These are phyloP conservation scores for Curvularia eragrostidis DNA, from an alignment of 2,329 filamentous ascomycete genomes.

Conservation along the genomic window DNA sequence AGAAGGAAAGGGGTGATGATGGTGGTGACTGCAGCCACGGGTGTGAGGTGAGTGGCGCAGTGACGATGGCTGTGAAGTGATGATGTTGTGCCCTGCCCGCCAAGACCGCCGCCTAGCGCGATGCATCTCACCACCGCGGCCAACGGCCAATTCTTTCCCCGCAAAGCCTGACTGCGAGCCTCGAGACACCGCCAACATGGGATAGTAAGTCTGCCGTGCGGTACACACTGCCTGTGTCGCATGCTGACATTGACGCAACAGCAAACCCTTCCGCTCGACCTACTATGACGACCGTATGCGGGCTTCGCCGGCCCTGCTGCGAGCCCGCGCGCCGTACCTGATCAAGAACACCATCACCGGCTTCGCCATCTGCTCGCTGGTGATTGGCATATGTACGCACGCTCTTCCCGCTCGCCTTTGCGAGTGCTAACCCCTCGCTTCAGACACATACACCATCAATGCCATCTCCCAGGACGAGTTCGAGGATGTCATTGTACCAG, in stretches of 20 bases:
- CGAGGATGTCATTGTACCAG: conserved; percentile 90
- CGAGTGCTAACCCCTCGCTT: conserved; percentile 18
- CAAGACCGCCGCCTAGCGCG: conserved; percentile 21
- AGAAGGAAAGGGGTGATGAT: conserved; percentile 32
- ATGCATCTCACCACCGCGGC: conserved; percentile 32
- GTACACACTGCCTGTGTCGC: not conserved
- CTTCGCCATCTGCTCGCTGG: conserved; percentile 73
- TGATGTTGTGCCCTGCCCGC: conserved; percentile 20
- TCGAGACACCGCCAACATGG: conserved; percentile 40
- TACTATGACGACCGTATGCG: conserved; percentile 92
- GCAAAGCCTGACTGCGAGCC: conserved; percentile 25
- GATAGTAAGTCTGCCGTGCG: conserved; percentile 38
- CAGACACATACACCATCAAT: conserved; percentile 75
- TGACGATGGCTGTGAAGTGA: conserved; percentile 15
- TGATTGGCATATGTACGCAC: conserved; percentile 81
- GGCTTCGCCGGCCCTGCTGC: conserved; percentile 86
- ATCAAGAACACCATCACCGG: conserved; percentile 88
- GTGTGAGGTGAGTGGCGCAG: conserved; percentile 18
- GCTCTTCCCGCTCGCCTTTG: not conserved
- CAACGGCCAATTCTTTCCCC: conserved; percentile 24
- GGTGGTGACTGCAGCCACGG: conserved; percentile 27
- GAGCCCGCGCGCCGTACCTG: conserved; percentile 89
- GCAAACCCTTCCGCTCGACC: conserved; percentile 66
- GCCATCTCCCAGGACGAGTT: conserved; percentile 97
- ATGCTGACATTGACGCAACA: conserved; percentile 26